phyloP scores from a whole-genome alignment of 345 rosid species.

The Eucalyptus regnans region DNA sequence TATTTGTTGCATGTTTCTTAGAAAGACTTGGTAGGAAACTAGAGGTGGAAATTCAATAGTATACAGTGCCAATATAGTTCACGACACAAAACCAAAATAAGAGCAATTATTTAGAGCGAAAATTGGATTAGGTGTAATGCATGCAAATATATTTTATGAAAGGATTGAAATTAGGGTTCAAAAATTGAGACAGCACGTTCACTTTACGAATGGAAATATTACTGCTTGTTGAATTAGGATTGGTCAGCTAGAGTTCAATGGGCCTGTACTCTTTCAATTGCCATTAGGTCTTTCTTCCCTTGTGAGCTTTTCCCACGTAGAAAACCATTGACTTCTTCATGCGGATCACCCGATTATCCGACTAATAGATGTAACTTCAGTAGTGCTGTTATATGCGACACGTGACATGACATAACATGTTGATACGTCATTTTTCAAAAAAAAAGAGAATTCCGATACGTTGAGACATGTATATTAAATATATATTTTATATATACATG shows the following conservation, averaged over 20 bases:
- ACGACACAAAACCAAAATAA: no score
- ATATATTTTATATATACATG: no score
- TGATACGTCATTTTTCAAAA: no score
- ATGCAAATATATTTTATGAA: neutral
- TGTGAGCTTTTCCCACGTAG: constrained; percentile 63
- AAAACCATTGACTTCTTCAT: constrained; percentile 82
- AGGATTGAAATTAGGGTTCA: neutral
- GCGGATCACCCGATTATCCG: constrained; percentile 50
- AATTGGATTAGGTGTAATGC: neutral
- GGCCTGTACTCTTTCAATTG: neutral
- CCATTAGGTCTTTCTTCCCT: constrained; percentile 25
- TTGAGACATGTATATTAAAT: no score
- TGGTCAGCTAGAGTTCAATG: neutral
- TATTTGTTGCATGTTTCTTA: neutral
- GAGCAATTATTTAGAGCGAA: neutral
- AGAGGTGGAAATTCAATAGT: neutral
- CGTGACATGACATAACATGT: no score
- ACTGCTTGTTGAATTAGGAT: neutral
- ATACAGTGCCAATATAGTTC: neutral
- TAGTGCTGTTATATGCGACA: no score
- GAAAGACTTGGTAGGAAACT: neutral
- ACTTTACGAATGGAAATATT: neutral
- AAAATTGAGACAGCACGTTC: neutral
- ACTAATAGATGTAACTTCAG: neutral
- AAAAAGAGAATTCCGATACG: no score